A percentile compares a stretch with the other conserved stretches of the same genome.
phyloP scores from a whole-genome alignment of 805 yeast species.

The Cyberlindnera petersonii region DNA sequence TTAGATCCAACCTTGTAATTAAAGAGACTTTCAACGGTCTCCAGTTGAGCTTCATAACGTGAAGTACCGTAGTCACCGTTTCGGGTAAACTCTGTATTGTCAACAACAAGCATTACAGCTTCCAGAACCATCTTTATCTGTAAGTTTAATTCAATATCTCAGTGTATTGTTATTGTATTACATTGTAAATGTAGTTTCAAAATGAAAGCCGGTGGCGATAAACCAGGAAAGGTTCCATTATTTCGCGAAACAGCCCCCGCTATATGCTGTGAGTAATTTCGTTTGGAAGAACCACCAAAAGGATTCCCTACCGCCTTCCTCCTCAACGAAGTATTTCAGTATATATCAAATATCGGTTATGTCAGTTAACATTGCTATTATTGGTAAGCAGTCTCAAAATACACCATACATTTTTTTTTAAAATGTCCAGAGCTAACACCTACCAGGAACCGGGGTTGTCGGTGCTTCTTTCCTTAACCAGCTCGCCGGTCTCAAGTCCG shows the following conservation, averaged over 20 bases:
- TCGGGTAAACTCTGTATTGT: conserved; percentile 93
- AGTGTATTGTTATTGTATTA: no score
- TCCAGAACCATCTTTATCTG: conserved; percentile 89
- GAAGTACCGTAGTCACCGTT: conserved; percentile 91
- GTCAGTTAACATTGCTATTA: conserved; percentile 63
- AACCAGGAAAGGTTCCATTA: no score
- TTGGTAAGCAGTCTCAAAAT: conserved; percentile 45
- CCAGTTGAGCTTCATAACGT: conserved; percentile 88
- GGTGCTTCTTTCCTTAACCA: conserved; percentile 90
- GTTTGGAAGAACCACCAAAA: no score
- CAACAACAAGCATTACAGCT: conserved; percentile 93
- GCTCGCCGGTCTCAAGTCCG: conserved; percentile 54
- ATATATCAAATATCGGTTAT: no score
- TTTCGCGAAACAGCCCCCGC: no score
- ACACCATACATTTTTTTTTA: no score
- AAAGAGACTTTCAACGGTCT: conserved; percentile 83
- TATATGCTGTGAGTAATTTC: no score
- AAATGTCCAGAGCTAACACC: conserved; percentile 5
- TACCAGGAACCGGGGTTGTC: conserved; percentile 82
- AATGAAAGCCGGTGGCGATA: no score
- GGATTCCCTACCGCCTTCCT: no score
- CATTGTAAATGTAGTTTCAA: no score
- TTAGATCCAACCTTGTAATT: conserved; percentile 81
- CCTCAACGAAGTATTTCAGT: no score
- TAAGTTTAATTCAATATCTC: no score